Evolutionary conservation across 1,284 basidiomycete species (phyloP).

Genomic region (Naganishia sp.): DNA sequence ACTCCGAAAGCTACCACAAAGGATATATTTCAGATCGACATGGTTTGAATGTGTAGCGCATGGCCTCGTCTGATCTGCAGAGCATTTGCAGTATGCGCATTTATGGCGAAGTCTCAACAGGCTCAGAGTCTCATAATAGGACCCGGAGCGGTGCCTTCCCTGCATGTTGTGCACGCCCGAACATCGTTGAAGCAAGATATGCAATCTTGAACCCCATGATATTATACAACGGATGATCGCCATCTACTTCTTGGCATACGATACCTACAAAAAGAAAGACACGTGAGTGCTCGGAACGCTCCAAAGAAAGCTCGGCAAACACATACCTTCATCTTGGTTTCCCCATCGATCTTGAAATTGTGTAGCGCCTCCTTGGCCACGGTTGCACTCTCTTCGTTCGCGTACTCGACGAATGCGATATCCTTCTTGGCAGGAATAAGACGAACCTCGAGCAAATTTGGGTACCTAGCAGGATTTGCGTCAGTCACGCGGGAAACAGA

Average conservation of each 20-base stretch:
- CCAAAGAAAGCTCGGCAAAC: not conserved
- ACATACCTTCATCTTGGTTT: constrained; percentile 89
- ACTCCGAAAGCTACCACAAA: no score
- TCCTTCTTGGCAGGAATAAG: constrained; percentile 93
- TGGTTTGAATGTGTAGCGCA: no score
- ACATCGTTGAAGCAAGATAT: no score
- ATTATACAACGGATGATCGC: not conserved
- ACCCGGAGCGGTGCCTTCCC: not conserved
- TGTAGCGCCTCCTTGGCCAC: constrained; percentile 91
- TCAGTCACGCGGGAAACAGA: constrained; percentile 27
- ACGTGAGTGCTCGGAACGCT: not conserved
- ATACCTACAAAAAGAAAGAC: constrained; percentile 3
- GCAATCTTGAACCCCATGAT: not conserved
- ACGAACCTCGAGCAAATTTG: constrained; percentile 90
- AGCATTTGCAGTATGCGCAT: no score
- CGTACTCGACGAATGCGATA: constrained; percentile 93
- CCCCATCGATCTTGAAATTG: constrained; percentile 93
- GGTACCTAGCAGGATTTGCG: constrained; percentile 62
- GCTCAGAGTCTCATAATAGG: no score
- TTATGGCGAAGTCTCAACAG: no score
- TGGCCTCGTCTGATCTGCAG: no score
- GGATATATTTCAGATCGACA: no score
- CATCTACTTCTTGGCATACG: constrained; percentile 20
- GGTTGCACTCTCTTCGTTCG: constrained; percentile 84
- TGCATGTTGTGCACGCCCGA: not conserved